Base-by-base conservation (phyloP, 495 filamentous ascomycete genomes). In the Rostrohypoxylon terebratum region DNA sequence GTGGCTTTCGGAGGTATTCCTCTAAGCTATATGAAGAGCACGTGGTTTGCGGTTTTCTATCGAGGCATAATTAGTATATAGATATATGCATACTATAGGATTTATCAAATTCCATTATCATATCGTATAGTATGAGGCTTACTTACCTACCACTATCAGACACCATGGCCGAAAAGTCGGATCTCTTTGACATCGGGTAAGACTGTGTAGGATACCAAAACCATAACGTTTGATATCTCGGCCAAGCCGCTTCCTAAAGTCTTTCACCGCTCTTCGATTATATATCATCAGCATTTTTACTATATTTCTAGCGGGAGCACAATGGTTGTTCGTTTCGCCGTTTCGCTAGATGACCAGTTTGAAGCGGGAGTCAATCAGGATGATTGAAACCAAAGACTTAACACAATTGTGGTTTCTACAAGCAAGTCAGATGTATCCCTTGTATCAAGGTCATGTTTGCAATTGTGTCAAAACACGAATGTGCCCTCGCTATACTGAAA, bases 1-100 rank as follows among this genome's bases (percentile, higher is more conserved):
- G 71, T 55, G 66, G 62, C n/a, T 66, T 66, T 48, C 16, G 66
- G 54, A 74, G 58, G 53, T 74, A 74, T 20, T 34, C 51, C 20
- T 67, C 48, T 13, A 74, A 25, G 58, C 20, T 69, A 20, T 70
- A 69, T 25, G 71, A 74, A 6, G 45, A 4, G 21, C 38, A 18
- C 9, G 48, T 44, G 28, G 55, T 44, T 25, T 48, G 44, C 31
- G 23, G 25, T 14, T 5, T 33, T 21, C 71, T 74, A n/a, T 54
- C 14, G 6, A 38, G 31, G n/a, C 34, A 33, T 21, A 21, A 25
- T 69, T 34, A 69, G 59, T 28, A 57, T 16, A 3, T 20, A 47
- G 36, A 28, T 28, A 28, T 28, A 28, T n/a, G n/a, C n/a, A 50
- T 0, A 11, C 21, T 20, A 21, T 34, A 48, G n/a, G n/a, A 20